Evolutionary conservation across 441 rosid genomes (phyloP).

Genomic region (Erodium moschatum): DNA sequence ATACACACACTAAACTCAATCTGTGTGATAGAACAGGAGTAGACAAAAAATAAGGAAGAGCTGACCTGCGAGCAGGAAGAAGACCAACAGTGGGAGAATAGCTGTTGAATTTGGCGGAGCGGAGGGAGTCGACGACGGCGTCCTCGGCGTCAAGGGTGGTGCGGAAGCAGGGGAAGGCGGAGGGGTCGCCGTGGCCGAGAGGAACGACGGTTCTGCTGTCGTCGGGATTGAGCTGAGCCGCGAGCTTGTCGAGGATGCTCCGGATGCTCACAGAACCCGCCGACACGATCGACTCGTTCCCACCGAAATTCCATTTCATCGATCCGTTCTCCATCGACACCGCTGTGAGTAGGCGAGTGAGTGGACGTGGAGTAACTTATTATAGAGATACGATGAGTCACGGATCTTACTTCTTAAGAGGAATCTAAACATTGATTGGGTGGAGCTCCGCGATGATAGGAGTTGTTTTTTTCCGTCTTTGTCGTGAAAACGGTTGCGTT

Average conservation of each 20-base stretch:
- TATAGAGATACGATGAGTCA: no score
- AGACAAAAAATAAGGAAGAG: no score
- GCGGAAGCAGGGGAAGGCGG: constrained; percentile 48
- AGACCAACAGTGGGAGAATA: constrained; percentile 38
- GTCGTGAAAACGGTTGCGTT: no score
- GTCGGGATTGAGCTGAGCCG: constrained; percentile 22
- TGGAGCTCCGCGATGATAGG: no score
- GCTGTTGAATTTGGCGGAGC: constrained; percentile 42
- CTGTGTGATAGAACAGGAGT: no score
- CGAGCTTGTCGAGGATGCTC: constrained; percentile 21
- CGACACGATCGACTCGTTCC: constrained; percentile 15
- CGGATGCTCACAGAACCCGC: constrained; percentile 24
- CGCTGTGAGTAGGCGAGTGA: no score
- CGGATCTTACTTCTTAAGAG: no score
- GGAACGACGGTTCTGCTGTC: constrained; percentile 28
- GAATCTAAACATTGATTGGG: no score
- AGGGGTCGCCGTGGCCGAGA: constrained; percentile 75
- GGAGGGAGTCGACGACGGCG: constrained; percentile 43
- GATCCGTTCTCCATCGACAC: constrained; percentile 22
- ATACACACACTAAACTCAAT: no score
- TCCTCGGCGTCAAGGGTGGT: constrained; percentile 44
- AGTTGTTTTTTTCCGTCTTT: no score
- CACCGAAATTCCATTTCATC: constrained; percentile 27
- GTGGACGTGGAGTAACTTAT: no score
- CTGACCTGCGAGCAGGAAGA: constrained; percentile 53